These are phyloP conservation scores for Sapria himalayana DNA, from an alignment of 345 rosid genomes.

Conservation along the genomic window DNA sequence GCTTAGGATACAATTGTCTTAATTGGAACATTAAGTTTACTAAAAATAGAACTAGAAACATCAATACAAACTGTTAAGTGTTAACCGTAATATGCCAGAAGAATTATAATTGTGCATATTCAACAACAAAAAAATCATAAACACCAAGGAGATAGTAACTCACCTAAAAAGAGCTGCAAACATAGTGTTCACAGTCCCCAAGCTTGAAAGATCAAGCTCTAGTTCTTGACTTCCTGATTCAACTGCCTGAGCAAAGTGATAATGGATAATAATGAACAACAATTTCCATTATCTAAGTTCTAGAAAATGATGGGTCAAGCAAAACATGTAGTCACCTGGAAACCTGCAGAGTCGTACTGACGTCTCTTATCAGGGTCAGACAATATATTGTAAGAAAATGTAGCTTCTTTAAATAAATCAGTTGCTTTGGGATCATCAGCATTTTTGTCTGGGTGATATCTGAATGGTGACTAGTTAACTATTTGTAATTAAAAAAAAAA, in stretches of 20 bases:
- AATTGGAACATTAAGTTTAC: slow-evolving; percentile 97
- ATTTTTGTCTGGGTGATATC: slow-evolving; percentile 99
- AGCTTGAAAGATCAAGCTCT: slow-evolving; percentile 91
- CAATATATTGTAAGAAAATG: slow-evolving; percentile 75
- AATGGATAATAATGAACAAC: no score
- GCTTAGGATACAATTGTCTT: slow-evolving; percentile 93
- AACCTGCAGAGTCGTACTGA: slow-evolving; percentile 84
- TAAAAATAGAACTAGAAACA: slow-evolving; percentile 1
- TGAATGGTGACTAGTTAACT: no score
- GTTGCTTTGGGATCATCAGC: slow-evolving; percentile 83
- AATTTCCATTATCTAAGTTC: no score
- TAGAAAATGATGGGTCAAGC: no score
- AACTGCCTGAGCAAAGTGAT: slow-evolving; percentile 32
- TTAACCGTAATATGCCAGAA: no score
- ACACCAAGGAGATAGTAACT: slow-evolving; percentile 1
- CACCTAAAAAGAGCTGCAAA: slow-evolving; percentile 92
- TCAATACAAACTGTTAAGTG: background rate
- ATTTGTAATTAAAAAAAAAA: no score
- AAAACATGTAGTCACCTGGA: slow-evolving; percentile 38
- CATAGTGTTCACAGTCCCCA: slow-evolving; percentile 88
- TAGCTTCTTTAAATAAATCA: slow-evolving; percentile 84
- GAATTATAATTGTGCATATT: no score
- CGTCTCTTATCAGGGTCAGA: slow-evolving; percentile 79
- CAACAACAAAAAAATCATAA: background rate
- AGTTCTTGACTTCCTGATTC: slow-evolving; percentile 63